A percentile compares a stretch with the other conserved stretches of the same genome.
Evolutionary conservation across 352 stramenopile species (phyloP).

Genomic region (Phytopythium montanum): DNA sequence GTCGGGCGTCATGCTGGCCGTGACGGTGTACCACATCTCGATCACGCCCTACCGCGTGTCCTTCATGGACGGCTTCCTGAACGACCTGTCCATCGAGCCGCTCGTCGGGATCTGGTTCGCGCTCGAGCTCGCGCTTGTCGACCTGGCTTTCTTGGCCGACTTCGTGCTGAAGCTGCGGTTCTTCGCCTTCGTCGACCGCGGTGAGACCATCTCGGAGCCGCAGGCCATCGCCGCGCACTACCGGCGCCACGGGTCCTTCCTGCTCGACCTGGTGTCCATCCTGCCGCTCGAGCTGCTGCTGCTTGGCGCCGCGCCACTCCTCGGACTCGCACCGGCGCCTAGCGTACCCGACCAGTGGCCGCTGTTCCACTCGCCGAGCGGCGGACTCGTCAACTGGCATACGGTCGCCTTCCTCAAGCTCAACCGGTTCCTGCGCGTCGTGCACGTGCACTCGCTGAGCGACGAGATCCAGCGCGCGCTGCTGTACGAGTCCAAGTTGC

Average conservation of each 20-base stretch:
- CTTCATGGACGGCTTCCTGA: slow-evolving; percentile 52
- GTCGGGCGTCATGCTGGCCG: slow-evolving; percentile 44
- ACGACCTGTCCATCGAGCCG: slow-evolving; percentile 15
- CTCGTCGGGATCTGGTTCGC: slow-evolving; percentile 36
- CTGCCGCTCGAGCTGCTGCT: slow-evolving; percentile 48
- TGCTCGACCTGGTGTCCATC: slow-evolving; percentile 47
- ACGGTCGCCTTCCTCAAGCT: slow-evolving; percentile 38
- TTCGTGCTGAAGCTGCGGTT: slow-evolving; percentile 52
- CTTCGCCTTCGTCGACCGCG: slow-evolving; percentile 49
- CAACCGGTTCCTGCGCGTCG: slow-evolving; percentile 48
- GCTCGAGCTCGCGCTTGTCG: slow-evolving; percentile 47
- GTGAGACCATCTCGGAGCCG: slow-evolving; percentile 34
- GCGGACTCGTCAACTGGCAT: slow-evolving; percentile 39
- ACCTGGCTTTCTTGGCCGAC: slow-evolving; percentile 45
- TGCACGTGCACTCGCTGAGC: slow-evolving; percentile 42
- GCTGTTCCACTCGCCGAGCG: slow-evolving; percentile 11
- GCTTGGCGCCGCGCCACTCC: slow-evolving; percentile 14
- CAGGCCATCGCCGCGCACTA: slow-evolving; percentile 38
- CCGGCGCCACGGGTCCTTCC: slow-evolving; percentile 36
- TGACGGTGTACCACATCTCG: slow-evolving; percentile 56
- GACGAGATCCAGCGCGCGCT: slow-evolving; percentile 48
- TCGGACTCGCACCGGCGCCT: slow-evolving; percentile 14
- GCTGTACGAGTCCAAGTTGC: slow-evolving; percentile 40
- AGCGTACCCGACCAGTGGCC: slow-evolving; percentile 20
- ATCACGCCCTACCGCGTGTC: slow-evolving; percentile 53